These are phyloP conservation scores for Taphrina sp. DNA, from an alignment of 1,139 yeast genomes.

Conservation along the genomic window DNA sequence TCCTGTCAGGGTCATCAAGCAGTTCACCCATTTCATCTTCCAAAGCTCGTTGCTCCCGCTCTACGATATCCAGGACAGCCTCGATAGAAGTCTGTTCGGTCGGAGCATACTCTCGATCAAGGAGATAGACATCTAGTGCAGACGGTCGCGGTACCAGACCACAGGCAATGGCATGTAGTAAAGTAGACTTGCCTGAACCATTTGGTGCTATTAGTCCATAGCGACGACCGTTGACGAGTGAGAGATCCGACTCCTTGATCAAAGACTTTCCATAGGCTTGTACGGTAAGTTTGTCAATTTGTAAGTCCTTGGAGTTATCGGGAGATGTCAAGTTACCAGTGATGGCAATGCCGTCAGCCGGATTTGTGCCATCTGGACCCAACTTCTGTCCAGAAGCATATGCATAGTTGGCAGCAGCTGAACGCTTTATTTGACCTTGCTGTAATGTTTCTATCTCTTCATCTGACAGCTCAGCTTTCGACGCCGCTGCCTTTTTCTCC, in stretches of 20 bases:
- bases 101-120: constrained; percentile 97
- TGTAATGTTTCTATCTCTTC: constrained; percentile 19
- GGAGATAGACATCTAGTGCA: constrained; percentile 80
- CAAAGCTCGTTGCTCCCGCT: constrained; percentile 81
- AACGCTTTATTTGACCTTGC: constrained; percentile 10
- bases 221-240: constrained; percentile 94
- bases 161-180: constrained; percentile 87
- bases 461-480: constrained; percentile 9
- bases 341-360: constrained; percentile 36
- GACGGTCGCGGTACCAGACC: constrained; percentile 95
- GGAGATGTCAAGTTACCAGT: constrained; percentile 36
- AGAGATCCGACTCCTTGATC: constrained; percentile 84
- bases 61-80: constrained; percentile 96
- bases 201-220: constrained; percentile 96
- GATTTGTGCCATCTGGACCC: constrained; percentile 32
- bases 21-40: constrained; percentile 87
- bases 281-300: constrained; percentile 35
- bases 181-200: constrained; percentile 98
- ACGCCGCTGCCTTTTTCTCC: constrained; percentile 15
- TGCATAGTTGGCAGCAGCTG: constrained; percentile 29
- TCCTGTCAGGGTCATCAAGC: constrained; percentile 37
- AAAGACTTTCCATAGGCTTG: constrained; percentile 71
- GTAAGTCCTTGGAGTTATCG: constrained; percentile 35
- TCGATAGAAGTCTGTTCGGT: constrained; percentile 88
- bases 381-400: constrained; percentile 35